Evolutionary conservation across 805 yeast species (phyloP).

Genomic region (Sugiyamaella qingdaonensis): DNA sequence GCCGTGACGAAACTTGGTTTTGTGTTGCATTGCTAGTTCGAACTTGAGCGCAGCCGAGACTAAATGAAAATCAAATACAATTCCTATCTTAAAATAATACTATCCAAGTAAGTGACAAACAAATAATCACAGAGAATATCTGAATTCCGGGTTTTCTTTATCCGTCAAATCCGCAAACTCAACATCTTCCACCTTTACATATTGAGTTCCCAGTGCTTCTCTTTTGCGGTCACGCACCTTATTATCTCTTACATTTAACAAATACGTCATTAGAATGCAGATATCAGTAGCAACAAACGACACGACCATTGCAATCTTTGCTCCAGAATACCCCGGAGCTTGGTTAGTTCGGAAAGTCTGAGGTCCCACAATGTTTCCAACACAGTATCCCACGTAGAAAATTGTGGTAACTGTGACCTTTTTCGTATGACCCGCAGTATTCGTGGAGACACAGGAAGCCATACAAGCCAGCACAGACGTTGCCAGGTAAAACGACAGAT

Average conservation of each 20-base stretch:
- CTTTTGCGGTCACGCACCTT: conserved; percentile 42
- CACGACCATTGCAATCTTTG: conserved; percentile 51
- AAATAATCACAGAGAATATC: conserved; percentile 13
- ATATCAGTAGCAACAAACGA: conserved; percentile 35
- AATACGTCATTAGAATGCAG: conserved; percentile 34
- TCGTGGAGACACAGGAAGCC: conserved; percentile 27
- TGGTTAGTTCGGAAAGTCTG: conserved; percentile 57
- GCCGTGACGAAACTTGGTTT: too few relatives aligned
- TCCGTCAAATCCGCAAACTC: conserved; percentile 46
- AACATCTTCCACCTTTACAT: conserved; percentile 19
- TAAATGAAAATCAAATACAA: too few relatives aligned
- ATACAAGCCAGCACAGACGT: conserved; percentile 13
- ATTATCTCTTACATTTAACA: conserved; percentile 40
- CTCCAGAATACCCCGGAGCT: conserved; percentile 55
- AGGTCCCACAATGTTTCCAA: conserved; percentile 72
- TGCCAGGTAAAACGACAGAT: conserved; percentile 6
- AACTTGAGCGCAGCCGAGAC: too few relatives aligned
- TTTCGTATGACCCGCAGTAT: conserved; percentile 70
- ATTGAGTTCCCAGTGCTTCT: conserved; percentile 25
- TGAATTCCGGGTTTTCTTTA: conserved; percentile 45
- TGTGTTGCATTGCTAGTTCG: too few relatives aligned
- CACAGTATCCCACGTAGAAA: conserved; percentile 59
- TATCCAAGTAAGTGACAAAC: background rate
- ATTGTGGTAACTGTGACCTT: conserved; percentile 56
- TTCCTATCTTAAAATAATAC: too few relatives aligned